Percentiles rank a stretch among this genome's conserved stretches.
phyloP scores from a whole-genome alignment of 2,329 filamentous ascomycete species.

The Hypoxylon sp. region DNA sequence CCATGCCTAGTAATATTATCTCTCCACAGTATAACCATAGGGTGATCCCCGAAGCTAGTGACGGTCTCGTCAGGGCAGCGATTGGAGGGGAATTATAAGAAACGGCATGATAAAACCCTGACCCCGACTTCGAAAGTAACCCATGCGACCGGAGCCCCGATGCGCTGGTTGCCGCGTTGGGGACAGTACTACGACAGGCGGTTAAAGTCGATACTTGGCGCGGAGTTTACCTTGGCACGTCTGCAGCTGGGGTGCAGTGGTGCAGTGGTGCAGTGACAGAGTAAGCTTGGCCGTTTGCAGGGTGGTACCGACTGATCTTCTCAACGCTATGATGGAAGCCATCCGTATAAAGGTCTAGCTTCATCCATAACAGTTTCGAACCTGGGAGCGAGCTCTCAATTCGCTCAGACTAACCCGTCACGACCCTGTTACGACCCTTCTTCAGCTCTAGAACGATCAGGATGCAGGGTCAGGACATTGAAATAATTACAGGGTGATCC shows the following conservation, averaged over 20 bases:
- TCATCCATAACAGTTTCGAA: slow-evolving; percentile 33
- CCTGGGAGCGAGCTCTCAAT: slow-evolving; percentile 12
- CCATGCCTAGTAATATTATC: slow-evolving; percentile 15
- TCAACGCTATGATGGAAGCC: slow-evolving; percentile 27
- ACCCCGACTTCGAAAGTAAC: slow-evolving; percentile 22
- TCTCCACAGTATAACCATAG: slow-evolving; percentile 28
- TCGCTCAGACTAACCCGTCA: slow-evolving; percentile 16
- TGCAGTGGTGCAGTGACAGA: slow-evolving; percentile 1
- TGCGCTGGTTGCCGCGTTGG: slow-evolving; percentile 26
- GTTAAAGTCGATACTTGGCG: slow-evolving; percentile 33
- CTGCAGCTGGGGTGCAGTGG: slow-evolving; percentile 14
- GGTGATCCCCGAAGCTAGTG: slow-evolving; percentile 30
- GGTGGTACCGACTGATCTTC: slow-evolving; percentile 22
- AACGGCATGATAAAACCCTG: slow-evolving; percentile 15
- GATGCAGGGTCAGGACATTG: neutral
- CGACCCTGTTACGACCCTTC: neutral
- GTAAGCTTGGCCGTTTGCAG: slow-evolving; percentile 32
- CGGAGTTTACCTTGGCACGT: slow-evolving; percentile 23
- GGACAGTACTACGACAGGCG: slow-evolving; percentile 26
- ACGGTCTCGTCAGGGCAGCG: slow-evolving; percentile 5
- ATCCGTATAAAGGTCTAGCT: slow-evolving; percentile 32
- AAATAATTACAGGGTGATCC: slow-evolving; percentile 17
- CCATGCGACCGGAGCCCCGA: slow-evolving; percentile 29
- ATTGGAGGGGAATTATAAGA: slow-evolving; percentile 33
- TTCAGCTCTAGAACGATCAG: neutral